Conservation (phyloP, 345 rosid species). For the Pelargonium nanum region DNA sequence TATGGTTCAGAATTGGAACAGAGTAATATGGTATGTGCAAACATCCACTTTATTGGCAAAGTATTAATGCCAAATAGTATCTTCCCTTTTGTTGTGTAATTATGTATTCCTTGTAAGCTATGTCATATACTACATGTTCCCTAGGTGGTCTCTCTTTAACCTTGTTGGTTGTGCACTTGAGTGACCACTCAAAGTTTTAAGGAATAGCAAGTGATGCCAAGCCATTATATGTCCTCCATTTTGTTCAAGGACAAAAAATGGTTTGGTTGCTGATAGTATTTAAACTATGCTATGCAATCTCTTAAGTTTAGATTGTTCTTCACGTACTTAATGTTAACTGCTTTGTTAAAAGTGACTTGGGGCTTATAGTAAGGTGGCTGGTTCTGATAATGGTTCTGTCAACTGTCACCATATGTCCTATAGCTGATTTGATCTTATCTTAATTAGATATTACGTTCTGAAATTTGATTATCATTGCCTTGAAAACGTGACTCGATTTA, state of each 20-base stretch:
- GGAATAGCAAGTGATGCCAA: neutral
- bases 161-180: neutral
- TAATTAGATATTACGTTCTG: too few relatives aligned
- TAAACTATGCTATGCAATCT: neutral
- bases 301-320: neutral
- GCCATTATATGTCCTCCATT: neutral
- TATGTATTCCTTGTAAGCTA: neutral
- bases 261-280: neutral
- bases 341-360: neutral
- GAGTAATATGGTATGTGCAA: constrained; percentile 47
- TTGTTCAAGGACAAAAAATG: neutral
- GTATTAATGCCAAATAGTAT: neutral
- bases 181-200: neutral
- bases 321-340: neutral
- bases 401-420: neutral
- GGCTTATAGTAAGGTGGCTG: neutral
- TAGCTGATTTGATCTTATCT: too few relatives aligned
- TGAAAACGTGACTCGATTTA: neutral
- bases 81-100: neutral
- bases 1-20: constrained; percentile 53
- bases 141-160: neutral
- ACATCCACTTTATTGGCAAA: neutral
- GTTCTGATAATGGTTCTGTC: neutral
- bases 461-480: neutral
- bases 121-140: neutral